Evolutionary conservation across 2,329 filamentous ascomycete species (phyloP).

Genomic region (Scedosporium minutisporum): DNA sequence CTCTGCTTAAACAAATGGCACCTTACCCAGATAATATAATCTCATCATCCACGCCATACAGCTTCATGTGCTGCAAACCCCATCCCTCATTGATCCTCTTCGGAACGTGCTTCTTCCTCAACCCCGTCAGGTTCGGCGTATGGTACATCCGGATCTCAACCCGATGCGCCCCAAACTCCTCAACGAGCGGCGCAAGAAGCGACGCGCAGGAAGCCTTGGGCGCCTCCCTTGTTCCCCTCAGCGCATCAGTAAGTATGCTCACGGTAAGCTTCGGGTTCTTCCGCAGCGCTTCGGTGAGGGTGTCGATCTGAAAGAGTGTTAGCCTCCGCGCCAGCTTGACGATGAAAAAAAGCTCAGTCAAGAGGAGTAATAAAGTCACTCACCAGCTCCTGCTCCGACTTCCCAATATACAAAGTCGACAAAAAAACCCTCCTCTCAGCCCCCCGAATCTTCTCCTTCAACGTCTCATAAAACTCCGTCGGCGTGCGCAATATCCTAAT

Average conservation of each 20-base stretch:
- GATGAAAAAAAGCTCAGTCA: background rate
- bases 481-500: conserved; percentile 73
- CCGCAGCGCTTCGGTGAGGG: conserved; percentile 64
- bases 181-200: conserved; percentile 71
- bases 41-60: conserved; percentile 92
- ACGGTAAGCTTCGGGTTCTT: conserved; percentile 68
- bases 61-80: conserved; percentile 98
- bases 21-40: conserved; percentile 81
- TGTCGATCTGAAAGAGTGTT: conserved; percentile 50
- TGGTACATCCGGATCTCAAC: conserved; percentile 97
- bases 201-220: conserved; percentile 82
- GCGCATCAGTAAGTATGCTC: conserved; percentile 82
- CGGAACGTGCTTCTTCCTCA: conserved; percentile 75
- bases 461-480: conserved; percentile 77
- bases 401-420: conserved; percentile 95
- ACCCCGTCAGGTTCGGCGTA: conserved; percentile 84
- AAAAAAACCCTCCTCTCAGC: conserved; percentile 78
- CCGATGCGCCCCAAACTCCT: conserved; percentile 71
- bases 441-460: conserved; percentile 79
- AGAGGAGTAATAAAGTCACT: conserved; percentile 14
- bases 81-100: conserved; percentile 94
- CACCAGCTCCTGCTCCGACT: conserved; percentile 78
- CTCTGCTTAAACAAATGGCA: background rate
- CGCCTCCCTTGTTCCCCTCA: conserved; percentile 84
- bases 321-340: background rate